Evolutionary conservation across 306 rosid species (phyloP).

Genomic region (Crotalaria pallida): DNA sequence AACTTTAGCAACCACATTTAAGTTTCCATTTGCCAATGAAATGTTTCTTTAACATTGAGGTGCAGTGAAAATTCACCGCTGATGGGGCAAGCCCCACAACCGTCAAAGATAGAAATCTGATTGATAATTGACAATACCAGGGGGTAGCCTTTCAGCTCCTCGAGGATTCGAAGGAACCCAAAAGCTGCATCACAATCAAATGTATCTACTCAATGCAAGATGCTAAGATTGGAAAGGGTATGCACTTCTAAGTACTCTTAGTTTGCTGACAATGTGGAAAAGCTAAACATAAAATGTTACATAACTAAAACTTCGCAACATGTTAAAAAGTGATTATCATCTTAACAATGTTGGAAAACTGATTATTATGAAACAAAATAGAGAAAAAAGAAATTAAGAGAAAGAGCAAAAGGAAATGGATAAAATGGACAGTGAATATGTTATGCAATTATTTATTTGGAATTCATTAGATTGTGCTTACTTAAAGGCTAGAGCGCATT

Average conservation of each 20-base stretch:
- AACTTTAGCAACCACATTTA: no score
- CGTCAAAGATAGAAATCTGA: slow-evolving; percentile 78
- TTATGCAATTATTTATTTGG: background rate
- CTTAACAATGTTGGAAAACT: background rate
- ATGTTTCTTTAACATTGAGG: background rate
- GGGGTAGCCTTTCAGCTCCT: slow-evolving; percentile 86
- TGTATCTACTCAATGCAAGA: slow-evolving; percentile 11
- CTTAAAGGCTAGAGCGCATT: background rate
- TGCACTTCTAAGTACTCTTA: no score
- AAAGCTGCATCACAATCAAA: slow-evolving; percentile 50
- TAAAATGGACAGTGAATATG: background rate
- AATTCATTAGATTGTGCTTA: background rate
- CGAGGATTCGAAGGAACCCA: slow-evolving; percentile 89
- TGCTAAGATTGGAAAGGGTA: no score
- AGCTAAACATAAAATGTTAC: no score
- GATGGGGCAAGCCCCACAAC: slow-evolving; percentile 68
- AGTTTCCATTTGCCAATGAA: no score
- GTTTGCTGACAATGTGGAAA: no score
- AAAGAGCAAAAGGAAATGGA: background rate
- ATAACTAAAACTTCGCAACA: no score
- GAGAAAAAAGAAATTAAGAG: background rate
- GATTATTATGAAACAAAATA: background rate
- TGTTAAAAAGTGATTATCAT: no score
- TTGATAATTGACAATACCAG: slow-evolving; percentile 57
- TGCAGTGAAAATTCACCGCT: slow-evolving; percentile 45